phyloP scores from a whole-genome alignment of 352 stramenopile genomes.

The Peronosclerospora sorghi region DNA sequence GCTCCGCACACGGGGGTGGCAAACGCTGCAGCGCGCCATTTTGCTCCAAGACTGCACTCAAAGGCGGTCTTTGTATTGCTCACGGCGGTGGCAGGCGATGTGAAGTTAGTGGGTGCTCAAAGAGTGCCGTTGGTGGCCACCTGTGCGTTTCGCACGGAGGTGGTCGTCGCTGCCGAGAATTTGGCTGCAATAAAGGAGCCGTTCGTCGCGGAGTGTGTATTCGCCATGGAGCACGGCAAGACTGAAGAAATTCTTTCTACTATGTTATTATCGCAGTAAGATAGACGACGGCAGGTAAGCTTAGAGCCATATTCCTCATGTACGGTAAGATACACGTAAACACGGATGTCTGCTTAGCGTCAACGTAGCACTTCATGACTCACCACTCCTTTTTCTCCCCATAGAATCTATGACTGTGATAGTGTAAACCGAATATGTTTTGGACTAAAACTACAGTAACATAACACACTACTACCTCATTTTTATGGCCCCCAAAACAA shows the following conservation, averaged over 20 bases:
- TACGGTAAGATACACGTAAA: constrained; percentile 3
- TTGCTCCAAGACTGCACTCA: constrained; percentile 59
- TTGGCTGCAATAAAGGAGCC: constrained; percentile 53
- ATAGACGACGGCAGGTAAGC: constrained; percentile 10
- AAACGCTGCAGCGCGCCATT: constrained; percentile 35
- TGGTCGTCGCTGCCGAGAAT: constrained; percentile 42
- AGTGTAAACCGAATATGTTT: too few species aligned
- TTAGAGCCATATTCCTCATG: constrained; percentile 11
- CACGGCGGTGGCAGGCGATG: constrained; percentile 53
- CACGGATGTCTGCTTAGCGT: background rate
- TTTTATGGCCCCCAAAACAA: too few species aligned
- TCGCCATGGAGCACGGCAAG: constrained; percentile 35
- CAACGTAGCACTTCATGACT: background rate
- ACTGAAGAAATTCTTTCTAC: constrained; percentile 4
- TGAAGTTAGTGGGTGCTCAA: constrained; percentile 32
- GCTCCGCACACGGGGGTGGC: constrained; percentile 57
- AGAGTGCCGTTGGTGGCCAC: constrained; percentile 51
- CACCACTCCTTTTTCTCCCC: background rate
- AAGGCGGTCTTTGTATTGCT: constrained; percentile 49
- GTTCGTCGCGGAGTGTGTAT: constrained; percentile 69
- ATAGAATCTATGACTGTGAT: too few species aligned
- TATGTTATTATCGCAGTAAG: constrained; percentile 6
- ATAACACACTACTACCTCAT: too few species aligned
- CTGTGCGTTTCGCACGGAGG: constrained; percentile 55
- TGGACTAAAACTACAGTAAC: too few species aligned